Percentiles rank a stretch among this genome's conserved stretches.
Evolutionary conservation across 257 asterid species (phyloP).

Genomic region (Lithospermum erythrorhizon): DNA sequence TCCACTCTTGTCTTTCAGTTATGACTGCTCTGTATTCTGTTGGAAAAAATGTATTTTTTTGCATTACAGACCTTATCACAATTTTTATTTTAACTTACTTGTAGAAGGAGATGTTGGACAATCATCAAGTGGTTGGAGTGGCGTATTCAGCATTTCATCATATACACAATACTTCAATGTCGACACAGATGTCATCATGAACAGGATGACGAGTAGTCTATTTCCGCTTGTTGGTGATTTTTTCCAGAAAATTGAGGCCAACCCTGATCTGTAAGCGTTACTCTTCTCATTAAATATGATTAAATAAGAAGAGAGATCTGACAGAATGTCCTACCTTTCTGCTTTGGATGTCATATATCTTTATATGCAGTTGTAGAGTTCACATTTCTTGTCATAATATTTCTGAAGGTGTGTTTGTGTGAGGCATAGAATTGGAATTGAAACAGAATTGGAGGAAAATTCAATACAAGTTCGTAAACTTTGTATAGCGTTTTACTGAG

Average conservation of each 20-base stretch:
- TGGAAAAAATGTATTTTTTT: too few species aligned
- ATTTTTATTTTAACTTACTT: neutral
- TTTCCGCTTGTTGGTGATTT: slow-evolving; percentile 82
- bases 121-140: slow-evolving; percentile 67
- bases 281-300: neutral
- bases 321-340: too few species aligned
- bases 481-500: too few species aligned
- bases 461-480: too few species aligned
- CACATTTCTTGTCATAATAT: too few species aligned
- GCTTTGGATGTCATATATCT: too few species aligned
- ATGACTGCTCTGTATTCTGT: neutral
- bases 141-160: slow-evolving; percentile 65
- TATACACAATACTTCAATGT: slow-evolving; percentile 86
- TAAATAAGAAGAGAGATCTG: neutral
- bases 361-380: too few species aligned
- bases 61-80: neutral
- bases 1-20: too few species aligned
- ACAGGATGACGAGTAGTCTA: slow-evolving; percentile 82
- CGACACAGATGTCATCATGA: slow-evolving; percentile 80
- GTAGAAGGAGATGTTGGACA: slow-evolving; percentile 44
- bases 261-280: slow-evolving; percentile 90
- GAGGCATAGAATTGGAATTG: too few species aligned
- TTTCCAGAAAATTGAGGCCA: slow-evolving; percentile 77
- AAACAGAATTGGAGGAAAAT: too few species aligned
- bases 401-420: too few species aligned